A percentile compares a stretch with the other conserved stretches of the same genome.
Evolutionary conservation across 257 asterid genomes (phyloP).

Genomic region (Parsonsia alboflavescens): DNA sequence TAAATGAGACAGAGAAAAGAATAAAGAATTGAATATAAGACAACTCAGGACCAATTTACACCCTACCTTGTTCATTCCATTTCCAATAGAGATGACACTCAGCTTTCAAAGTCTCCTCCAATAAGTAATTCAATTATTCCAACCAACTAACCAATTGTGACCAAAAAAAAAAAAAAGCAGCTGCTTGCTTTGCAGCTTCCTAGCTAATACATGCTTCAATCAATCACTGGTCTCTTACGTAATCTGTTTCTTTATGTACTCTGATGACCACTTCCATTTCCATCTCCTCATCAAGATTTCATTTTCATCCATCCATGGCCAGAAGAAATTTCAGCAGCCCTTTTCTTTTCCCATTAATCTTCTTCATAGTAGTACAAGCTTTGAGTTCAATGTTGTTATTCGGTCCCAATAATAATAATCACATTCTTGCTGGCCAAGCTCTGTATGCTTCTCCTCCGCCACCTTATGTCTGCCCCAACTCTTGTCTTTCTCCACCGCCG

Average conservation of each 20-base stretch:
- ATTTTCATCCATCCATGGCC: background rate
- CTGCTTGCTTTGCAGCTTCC: slow-evolving; percentile 2
- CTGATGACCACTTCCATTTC: background rate
- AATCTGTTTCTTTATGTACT: background rate
- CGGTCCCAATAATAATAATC: too few relatives aligned
- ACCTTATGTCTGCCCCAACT: background rate
- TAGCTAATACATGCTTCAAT: background rate
- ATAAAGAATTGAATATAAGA: too few relatives aligned
- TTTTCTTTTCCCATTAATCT: background rate
- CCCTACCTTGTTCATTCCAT: background rate
- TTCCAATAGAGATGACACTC: background rate
- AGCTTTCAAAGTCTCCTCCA: slow-evolving; percentile 16
- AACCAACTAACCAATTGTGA: slow-evolving; percentile 12
- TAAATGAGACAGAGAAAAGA: too few relatives aligned
- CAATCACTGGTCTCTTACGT: background rate
- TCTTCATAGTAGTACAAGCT: too few relatives aligned
- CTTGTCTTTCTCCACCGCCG: slow-evolving; percentile 11
- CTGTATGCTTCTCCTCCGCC: slow-evolving; percentile 11
- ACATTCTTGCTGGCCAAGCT: background rate
- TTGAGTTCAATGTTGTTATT: too few relatives aligned
- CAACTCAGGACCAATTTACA: background rate
- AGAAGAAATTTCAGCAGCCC: background rate
- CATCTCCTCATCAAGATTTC: too few relatives aligned
- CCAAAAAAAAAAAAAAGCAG: background rate
- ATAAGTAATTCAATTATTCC: slow-evolving; percentile 15